Evolutionary conservation across 148 eudicot genomes (phyloP).

Genomic region (Gaultheria prostrata): DNA sequence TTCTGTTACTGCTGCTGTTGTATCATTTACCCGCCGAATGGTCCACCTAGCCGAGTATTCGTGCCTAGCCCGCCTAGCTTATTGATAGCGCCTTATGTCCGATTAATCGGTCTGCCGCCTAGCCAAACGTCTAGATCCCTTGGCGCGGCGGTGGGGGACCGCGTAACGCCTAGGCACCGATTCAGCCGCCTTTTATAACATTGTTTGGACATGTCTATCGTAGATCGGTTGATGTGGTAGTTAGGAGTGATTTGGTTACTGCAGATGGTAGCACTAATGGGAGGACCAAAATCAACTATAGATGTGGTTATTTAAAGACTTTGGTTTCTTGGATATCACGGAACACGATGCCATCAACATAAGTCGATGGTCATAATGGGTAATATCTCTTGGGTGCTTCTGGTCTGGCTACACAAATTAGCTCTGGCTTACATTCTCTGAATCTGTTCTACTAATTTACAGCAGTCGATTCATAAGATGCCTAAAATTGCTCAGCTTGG

Average conservation of each 20-base stretch:
- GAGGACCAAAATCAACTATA: not conserved
- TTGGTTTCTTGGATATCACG: not conserved
- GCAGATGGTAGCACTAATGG: not conserved
- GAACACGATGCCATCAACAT: not conserved
- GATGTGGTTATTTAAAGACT: not conserved
- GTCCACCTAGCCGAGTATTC: too few relatives aligned
- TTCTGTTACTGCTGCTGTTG: too few relatives aligned
- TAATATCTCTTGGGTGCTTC: not conserved
- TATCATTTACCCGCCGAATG: too few relatives aligned
- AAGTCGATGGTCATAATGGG: not conserved
- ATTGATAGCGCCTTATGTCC: too few relatives aligned
- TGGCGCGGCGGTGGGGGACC: too few relatives aligned
- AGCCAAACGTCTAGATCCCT: too few relatives aligned
- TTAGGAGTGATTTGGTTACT: not conserved
- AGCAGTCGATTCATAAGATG: not conserved
- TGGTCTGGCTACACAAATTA: not conserved
- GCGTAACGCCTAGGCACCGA: too few relatives aligned
- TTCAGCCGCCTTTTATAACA: too few relatives aligned
- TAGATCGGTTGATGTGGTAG: not conserved
- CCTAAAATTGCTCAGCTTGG: conserved; percentile 2
- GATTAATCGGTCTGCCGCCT: too few relatives aligned
- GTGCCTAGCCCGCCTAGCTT: too few relatives aligned
- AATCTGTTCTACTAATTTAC: not conserved
- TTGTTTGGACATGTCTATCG: not conserved
- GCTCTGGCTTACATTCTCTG: not conserved